phyloP scores from a whole-genome alignment of 1,284 basidiomycete genomes.

The Moniliella sp. region DNA sequence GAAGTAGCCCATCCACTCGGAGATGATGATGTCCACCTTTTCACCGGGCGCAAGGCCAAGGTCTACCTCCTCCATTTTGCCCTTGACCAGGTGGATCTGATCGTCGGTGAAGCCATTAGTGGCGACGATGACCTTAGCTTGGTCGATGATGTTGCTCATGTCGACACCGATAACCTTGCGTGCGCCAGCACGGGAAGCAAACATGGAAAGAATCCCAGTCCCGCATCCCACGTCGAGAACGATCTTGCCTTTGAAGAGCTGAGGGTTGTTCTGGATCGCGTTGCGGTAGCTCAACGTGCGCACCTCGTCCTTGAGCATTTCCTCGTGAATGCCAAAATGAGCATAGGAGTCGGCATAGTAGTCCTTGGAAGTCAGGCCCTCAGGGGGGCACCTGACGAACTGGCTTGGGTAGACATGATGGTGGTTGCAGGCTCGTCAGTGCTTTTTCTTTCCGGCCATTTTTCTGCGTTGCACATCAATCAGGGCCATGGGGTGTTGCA shows the following conservation, averaged over 20 bases:
- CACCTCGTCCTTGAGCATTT: constrained; percentile 95
- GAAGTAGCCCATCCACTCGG: constrained; percentile 79
- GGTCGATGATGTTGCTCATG: constrained; percentile 99
- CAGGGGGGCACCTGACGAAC: not conserved
- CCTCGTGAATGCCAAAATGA: constrained; percentile 38
- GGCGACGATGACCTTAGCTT: constrained; percentile 85
- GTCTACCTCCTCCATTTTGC: constrained; percentile 74
- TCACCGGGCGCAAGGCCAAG: constrained; percentile 35
- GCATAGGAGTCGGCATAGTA: constrained; percentile 33
- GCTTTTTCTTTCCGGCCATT: not conserved
- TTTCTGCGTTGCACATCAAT: no score
- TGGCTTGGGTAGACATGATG: not conserved
- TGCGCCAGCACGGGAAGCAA: constrained; percentile 93
- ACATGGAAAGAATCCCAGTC: constrained; percentile 96
- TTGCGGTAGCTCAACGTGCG: constrained; percentile 84
- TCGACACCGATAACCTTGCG: constrained; percentile 69
- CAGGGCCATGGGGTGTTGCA: no score
- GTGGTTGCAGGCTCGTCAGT: not conserved
- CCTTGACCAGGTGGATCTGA: constrained; percentile 47
- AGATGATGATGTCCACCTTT: constrained; percentile 80
- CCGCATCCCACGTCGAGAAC: constrained; percentile 97
- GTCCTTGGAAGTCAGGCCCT: constrained; percentile 1
- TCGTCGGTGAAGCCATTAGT: constrained; percentile 82
- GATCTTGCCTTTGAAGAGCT: constrained; percentile 55
- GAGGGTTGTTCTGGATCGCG: constrained; percentile 80